Base-by-base conservation (phyloP, 495 filamentous ascomycete species). In the Parathielavia appendiculata region DNA sequence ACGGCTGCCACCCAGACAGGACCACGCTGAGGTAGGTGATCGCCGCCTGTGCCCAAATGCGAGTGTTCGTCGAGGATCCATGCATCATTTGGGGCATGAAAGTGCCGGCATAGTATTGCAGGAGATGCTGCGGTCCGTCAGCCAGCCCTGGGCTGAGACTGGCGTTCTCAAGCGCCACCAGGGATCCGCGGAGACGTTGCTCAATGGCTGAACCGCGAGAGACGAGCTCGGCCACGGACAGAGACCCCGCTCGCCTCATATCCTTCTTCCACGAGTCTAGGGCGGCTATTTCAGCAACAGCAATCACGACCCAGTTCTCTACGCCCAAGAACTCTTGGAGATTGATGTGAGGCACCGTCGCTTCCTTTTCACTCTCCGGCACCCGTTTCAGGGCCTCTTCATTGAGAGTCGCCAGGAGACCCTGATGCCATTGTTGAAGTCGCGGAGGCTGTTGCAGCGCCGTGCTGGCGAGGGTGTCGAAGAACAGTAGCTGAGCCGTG, bases 1-100 rank as follows among this genome's bases (percentile, higher is more conserved):
- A 70, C 9, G 76, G 75, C 63, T 83, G 78, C 78, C 78, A 83
- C 36, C 80, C 80, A 12, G 74, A 78, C 1, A 81, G 71, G 8
- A 81, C 78, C 17, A 80, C 69, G 32, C 49, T 70, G 16, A 81
- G 69, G 58, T 81, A 83, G 11, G 79, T 56, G 12, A 81, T 65
- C 7, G 75, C 71, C 7, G 76, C 75, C 48, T 79, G 74, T 1
- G 69, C 75, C 79, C 79, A 83, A 36, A 79, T 67, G 35, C 58
- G 65, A 1, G 74, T 73, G 20, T 60, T 56, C 13, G 60, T 7
- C 4, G 44, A n/a, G 14, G 17, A 52, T 19, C 51, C 36, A 19
- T 64, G 51, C 20, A 55, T 39, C 14, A 44, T 45, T 4, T 43
- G 19, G 0, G 41, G 38, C 5, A 54, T 36, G 23, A 59, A 51